Percentiles rank a stretch among this genome's conserved stretches.
phyloP scores from a whole-genome alignment of 2,329 filamentous ascomycete species.

The Orbilia brochopaga region DNA sequence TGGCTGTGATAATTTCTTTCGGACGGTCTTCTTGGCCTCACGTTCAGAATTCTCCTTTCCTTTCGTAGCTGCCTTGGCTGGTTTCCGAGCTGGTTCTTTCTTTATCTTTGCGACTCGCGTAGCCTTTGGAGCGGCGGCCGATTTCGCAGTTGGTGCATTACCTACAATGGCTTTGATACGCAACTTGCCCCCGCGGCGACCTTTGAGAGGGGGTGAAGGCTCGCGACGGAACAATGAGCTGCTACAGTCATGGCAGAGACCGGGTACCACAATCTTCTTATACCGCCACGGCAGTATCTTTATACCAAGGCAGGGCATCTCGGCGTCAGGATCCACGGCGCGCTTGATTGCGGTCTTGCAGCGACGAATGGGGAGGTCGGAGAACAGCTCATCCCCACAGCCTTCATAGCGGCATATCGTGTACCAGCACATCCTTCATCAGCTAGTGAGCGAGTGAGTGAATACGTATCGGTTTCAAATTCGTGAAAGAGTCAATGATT shows the following conservation, averaged over 20 bases:
- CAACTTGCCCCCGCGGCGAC: background rate
- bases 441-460: no score
- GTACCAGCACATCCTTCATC: conserved; percentile 27
- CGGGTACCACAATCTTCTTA: background rate
- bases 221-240: background rate
- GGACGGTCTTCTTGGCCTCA: background rate
- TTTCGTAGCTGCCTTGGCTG: no score
- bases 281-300: conserved; percentile 9
- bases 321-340: conserved; percentile 5
- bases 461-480: no score
- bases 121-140: no score
- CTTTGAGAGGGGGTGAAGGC: background rate
- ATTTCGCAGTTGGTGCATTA: no score
- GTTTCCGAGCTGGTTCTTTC: no score
- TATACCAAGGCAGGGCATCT: conserved; percentile 34
- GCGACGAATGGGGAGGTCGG: background rate
- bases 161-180: no score
- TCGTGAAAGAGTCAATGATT: no score
- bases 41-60: no score
- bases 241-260: conserved; percentile 3
- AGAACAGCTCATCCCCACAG: conserved; percentile 22
- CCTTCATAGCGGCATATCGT: background rate
- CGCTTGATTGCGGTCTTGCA: conserved; percentile 20
- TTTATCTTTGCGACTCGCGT: no score
- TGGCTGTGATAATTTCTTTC: background rate